Conservation (phyloP, 257 asterid species). For the Gardenia jasminoides region DNA sequence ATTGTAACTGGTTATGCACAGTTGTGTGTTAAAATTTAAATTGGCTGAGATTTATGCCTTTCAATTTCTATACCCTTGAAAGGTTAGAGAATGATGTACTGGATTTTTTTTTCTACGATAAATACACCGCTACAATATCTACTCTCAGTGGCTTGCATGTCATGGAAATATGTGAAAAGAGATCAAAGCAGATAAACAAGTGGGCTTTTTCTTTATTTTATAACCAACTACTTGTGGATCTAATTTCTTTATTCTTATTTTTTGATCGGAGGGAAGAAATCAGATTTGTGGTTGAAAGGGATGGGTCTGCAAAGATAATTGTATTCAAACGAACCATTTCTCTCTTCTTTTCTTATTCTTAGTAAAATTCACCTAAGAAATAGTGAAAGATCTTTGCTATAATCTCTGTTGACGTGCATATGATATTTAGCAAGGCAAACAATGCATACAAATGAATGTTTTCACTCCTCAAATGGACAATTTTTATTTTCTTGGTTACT, state of each 20-base stretch:
- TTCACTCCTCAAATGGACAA: no score
- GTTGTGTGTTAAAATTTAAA: not conserved
- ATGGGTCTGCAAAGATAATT: conserved; percentile 94
- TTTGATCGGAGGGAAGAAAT: conserved; percentile 86
- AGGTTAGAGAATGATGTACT: not conserved
- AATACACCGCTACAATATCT: not conserved
- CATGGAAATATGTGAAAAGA: not conserved
- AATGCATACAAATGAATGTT: no score
- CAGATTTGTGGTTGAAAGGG: conserved; percentile 88
- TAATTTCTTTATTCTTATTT: conserved; percentile 16
- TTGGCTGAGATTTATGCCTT: not conserved
- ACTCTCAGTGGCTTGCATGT: not conserved
- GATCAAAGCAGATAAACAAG: not conserved
- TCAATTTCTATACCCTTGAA: not conserved
- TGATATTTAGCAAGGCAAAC: no score
- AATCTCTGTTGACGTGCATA: no score
- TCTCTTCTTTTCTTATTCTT: no score
- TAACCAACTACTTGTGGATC: not conserved
- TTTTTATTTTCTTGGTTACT: no score
- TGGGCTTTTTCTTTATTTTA: conserved; percentile 7
- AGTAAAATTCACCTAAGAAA: no score
- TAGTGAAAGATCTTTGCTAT: no score
- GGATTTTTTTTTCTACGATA: not conserved
- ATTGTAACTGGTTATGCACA: not conserved
- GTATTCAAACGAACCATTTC: no score